Base-by-base conservation (phyloP, 306 rosid species). In the Casuarina cunninghamiana region DNA sequence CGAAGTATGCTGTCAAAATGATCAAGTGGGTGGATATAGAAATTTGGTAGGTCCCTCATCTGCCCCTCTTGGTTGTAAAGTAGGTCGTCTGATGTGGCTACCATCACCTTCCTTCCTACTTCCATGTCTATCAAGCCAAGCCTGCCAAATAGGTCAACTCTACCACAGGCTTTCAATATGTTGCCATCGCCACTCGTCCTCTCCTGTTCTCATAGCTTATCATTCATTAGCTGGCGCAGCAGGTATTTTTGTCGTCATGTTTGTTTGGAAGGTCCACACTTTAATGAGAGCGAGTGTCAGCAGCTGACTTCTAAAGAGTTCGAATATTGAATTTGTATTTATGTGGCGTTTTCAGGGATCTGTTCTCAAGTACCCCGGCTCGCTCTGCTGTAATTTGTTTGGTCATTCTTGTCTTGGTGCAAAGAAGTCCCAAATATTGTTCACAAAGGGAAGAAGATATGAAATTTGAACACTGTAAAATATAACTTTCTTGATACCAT, bases 171-270 rank as follows among this genome's bases (percentile, higher is more conserved):
- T 86, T 73, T 46, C 74, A 48, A 26, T 58, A 38, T 46, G 75
- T 77, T 11, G 76, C 66, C 43, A 21, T 63, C 44, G 61, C 49
- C 37, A 38, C 37, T 83, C 84, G 74, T 82, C 78, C 78, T 80
- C 76, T 60, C 46, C 67, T 83, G 83, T 84, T 80, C 81, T 86
- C 80, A 78, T 77, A 82, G 75, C 78, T 78, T 76, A 83, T 82
- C 81, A 73, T 72, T 83, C 78, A 80, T 80, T 91, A 90, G 97
- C 93, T 90, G 96, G 93, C 94, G 76, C 77, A 62, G 90, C 94
- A 89, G 91, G 91, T 90, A 77, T 78, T 88, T 81, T 85, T 87
- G 97, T 83, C 91, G 76, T 73, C 44, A 78, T 71, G 67, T 81
- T 83, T 81, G 81, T 81, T 89, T 78, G 81, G 57, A 49, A 80